Evolutionary conservation across 345 rosid species (phyloP).

Genomic region (Camelina sativa): DNA sequence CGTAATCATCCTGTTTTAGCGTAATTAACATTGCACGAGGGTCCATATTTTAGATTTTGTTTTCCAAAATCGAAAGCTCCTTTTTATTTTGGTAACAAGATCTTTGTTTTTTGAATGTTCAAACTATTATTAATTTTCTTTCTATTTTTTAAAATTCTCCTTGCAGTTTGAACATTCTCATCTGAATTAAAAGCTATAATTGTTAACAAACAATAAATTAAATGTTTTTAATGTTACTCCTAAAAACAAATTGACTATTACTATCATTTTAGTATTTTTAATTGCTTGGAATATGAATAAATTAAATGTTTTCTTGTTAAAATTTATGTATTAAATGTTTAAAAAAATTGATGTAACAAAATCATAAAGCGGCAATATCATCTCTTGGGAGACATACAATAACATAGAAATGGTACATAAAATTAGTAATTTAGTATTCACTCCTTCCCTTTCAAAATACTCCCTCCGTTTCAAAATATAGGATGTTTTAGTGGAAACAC

Average conservation of each 20-base stretch:
- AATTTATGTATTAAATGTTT: no score
- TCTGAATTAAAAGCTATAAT: neutral
- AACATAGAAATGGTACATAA: neutral
- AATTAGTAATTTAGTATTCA: no score
- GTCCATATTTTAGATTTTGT: neutral
- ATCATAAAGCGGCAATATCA: no score
- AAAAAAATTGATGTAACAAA: no score
- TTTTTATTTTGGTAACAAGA: neutral
- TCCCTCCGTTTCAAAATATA: no score
- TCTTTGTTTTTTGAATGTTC: constrained; percentile 19
- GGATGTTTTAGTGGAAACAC: no score
- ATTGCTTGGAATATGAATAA: no score
- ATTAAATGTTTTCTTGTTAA: no score
- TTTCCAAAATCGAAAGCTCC: neutral
- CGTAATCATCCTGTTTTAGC: neutral
- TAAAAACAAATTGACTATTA: no score
- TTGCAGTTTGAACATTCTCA: neutral
- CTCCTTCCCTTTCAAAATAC: no score
- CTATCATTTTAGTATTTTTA: no score
- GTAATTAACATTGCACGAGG: neutral
- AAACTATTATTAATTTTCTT: neutral
- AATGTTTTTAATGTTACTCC: neutral
- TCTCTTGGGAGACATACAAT: no score
- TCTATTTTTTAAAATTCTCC: neutral
- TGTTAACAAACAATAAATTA: neutral